phyloP scores from a whole-genome alignment of 805 yeast genomes.

The Monosporozyma unispora region DNA sequence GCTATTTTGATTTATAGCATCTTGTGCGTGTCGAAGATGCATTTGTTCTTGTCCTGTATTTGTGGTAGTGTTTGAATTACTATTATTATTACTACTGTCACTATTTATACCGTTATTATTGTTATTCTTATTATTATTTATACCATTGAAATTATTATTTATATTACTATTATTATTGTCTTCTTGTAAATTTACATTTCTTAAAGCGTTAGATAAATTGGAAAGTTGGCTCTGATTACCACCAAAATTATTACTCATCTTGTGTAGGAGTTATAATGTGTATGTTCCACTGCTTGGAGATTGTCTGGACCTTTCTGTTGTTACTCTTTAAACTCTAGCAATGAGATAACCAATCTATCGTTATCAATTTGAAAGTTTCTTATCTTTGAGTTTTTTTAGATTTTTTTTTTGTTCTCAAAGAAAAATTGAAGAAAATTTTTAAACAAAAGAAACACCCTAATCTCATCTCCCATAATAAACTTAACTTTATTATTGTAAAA shows the following conservation, averaged over 20 bases:
- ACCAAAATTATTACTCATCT: conserved; percentile 1
- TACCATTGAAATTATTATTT: neutral
- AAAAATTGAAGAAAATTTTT: neutral
- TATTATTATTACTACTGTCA: neutral
- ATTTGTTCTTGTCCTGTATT: conserved; percentile 4
- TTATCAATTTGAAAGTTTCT: neutral
- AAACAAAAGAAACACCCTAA: neutral
- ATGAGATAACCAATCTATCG: neutral
- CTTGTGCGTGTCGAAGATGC: conserved; percentile 5
- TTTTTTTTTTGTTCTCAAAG: neutral
- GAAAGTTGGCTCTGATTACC: conserved; percentile 16
- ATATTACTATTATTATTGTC: conserved; percentile 4
- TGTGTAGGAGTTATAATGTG: too few relatives aligned
- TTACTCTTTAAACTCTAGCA: too few relatives aligned
- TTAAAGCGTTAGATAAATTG: conserved; percentile 29
- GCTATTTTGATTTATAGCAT: conserved; percentile 1
- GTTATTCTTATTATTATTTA: neutral
- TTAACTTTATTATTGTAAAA: neutral
- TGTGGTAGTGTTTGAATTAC: neutral
- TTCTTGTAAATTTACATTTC: conserved; percentile 28
- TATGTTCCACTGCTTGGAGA: too few relatives aligned
- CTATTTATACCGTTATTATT: conserved; percentile 2
- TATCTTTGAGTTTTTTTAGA: neutral
- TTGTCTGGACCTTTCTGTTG: too few relatives aligned
- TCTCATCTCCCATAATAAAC: neutral